A percentile compares a stretch with the other conserved stretches of the same genome.
phyloP scores from a whole-genome alignment of 2,329 filamentous ascomycete genomes.

The Fusarium protoensiforme region DNA sequence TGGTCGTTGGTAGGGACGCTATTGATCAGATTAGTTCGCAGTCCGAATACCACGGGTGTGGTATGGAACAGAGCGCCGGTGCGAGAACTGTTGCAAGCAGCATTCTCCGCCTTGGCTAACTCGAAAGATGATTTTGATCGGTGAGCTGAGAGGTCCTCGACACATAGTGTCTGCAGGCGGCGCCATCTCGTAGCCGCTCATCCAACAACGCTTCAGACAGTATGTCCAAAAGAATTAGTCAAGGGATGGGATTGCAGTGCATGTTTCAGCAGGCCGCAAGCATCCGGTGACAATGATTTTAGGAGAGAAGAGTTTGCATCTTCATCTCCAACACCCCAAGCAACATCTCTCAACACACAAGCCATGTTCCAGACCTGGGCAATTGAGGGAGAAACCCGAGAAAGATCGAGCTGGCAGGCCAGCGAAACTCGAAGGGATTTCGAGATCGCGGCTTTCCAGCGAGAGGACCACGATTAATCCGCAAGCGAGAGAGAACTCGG shows the following conservation, averaged over 20 bases:
- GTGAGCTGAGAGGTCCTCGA: slow-evolving; percentile 63
- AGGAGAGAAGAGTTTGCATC: slow-evolving; percentile 72
- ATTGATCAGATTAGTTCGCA: slow-evolving; percentile 85
- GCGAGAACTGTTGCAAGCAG: slow-evolving; percentile 92
- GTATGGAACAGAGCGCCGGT: slow-evolving; percentile 79
- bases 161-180: background rate
- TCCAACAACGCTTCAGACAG: slow-evolving; percentile 78
- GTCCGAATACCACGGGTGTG: slow-evolving; percentile 66
- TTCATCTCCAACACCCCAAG: slow-evolving; percentile 85
- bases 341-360: slow-evolving; percentile 68
- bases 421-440: slow-evolving; percentile 38
- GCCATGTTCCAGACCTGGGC: slow-evolving; percentile 57
- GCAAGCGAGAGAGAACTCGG: slow-evolving; percentile 55
- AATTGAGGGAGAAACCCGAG: slow-evolving; percentile 70
- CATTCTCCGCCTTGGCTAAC: slow-evolving; percentile 92
- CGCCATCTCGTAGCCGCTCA: slow-evolving; percentile 61
- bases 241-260: slow-evolving; percentile 37
- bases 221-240: slow-evolving; percentile 54
- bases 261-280: slow-evolving; percentile 43
- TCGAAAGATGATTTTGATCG: slow-evolving; percentile 83
- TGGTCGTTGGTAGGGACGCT: slow-evolving; percentile 90
- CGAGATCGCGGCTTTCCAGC: slow-evolving; percentile 66
- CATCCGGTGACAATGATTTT: slow-evolving; percentile 75
- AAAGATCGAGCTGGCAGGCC: slow-evolving; percentile 82
- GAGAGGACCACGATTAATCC: slow-evolving; percentile 89